Conservation (phyloP, 2,329 filamentous ascomycete species). For the Fusarium fujikuroi region DNA sequence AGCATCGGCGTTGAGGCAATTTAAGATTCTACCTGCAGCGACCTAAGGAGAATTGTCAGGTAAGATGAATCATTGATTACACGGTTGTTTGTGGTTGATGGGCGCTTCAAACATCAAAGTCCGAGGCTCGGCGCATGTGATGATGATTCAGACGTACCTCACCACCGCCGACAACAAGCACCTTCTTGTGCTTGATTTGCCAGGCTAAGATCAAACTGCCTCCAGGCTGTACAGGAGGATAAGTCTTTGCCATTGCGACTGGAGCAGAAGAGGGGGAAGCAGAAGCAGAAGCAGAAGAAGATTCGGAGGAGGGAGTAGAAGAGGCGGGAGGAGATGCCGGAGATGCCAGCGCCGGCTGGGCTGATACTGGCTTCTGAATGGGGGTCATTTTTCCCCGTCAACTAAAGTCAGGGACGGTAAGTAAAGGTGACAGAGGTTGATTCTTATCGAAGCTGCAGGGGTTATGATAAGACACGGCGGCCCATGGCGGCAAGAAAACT, state of each 20-base stretch:
- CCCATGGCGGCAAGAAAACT: background rate
- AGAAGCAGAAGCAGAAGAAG: constrained; percentile 15
- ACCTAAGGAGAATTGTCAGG: constrained; percentile 68
- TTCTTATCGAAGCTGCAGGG: constrained; percentile 34
- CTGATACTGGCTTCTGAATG: constrained; percentile 40
- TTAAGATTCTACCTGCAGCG: constrained; percentile 91
- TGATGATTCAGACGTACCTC: constrained; percentile 70
- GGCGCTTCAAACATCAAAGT: background rate
- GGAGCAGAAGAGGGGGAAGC: constrained; percentile 6
- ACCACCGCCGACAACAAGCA: constrained; percentile 94
- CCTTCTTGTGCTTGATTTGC: constrained; percentile 89
- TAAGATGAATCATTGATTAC: background rate
- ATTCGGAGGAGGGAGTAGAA: constrained; percentile 22
- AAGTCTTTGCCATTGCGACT: constrained; percentile 58
- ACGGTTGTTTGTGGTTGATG: background rate
- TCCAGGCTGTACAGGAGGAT: constrained; percentile 85
- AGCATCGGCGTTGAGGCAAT: constrained; percentile 95
- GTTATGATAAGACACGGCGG: constrained; percentile 28
- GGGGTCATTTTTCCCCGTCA: constrained; percentile 39
- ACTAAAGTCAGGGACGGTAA: constrained; percentile 12
- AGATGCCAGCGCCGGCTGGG: constrained; percentile 38
- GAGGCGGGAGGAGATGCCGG: constrained; percentile 37
- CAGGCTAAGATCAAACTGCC: constrained; percentile 95
- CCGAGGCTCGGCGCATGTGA: constrained; percentile 23
- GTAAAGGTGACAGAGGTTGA: constrained; percentile 31